A percentile compares a stretch with the other conserved stretches of the same genome.
These are phyloP conservation scores for Voacanga thouarsii DNA, from an alignment of 257 asterid species.

Conservation along the genomic window DNA sequence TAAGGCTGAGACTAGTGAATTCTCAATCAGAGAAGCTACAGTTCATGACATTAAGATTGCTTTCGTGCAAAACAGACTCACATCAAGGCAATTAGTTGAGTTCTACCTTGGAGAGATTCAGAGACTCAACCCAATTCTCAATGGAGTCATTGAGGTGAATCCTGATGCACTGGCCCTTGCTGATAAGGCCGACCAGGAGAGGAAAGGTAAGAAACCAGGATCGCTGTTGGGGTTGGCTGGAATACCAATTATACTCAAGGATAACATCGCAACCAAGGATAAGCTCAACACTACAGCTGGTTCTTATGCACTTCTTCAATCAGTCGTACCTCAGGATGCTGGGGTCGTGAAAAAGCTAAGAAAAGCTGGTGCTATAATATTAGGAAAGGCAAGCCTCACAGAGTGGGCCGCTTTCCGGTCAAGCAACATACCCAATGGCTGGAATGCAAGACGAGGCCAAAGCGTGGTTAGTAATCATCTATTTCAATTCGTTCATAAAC, in stretches of 20 bases:
- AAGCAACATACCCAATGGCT: conserved; percentile 32
- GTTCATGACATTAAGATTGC: conserved; percentile 39
- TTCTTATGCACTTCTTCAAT: conserved; percentile 40
- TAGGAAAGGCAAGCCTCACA: conserved; percentile 53
- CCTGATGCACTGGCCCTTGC: conserved; percentile 45
- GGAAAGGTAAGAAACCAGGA: conserved; percentile 17
- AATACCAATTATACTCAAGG: conserved; percentile 44
- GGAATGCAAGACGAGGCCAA: conserved; percentile 60
- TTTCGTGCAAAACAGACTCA: conserved; percentile 32
- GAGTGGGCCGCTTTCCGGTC: conserved; percentile 47
- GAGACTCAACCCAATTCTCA: conserved; percentile 38
- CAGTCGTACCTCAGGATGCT: conserved; percentile 43
- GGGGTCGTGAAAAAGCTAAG: conserved; percentile 43
- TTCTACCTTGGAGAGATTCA: conserved; percentile 38
- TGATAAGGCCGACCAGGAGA: conserved; percentile 41
- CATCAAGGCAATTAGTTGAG: conserved; percentile 38
- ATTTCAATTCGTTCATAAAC: neutral
- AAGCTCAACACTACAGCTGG: conserved; percentile 55
- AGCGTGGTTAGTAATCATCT: conserved; percentile 41
- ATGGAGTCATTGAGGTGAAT: conserved; percentile 49
- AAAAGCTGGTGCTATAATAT: conserved; percentile 38
- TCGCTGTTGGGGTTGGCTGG: conserved; percentile 32
- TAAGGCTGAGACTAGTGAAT: conserved; percentile 12
- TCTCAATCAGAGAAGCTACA: conserved; percentile 51
- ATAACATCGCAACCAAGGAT: conserved; percentile 45